Base-by-base conservation (phyloP, 768 basidiomycete genomes). In the Amanita rimosa region DNA sequence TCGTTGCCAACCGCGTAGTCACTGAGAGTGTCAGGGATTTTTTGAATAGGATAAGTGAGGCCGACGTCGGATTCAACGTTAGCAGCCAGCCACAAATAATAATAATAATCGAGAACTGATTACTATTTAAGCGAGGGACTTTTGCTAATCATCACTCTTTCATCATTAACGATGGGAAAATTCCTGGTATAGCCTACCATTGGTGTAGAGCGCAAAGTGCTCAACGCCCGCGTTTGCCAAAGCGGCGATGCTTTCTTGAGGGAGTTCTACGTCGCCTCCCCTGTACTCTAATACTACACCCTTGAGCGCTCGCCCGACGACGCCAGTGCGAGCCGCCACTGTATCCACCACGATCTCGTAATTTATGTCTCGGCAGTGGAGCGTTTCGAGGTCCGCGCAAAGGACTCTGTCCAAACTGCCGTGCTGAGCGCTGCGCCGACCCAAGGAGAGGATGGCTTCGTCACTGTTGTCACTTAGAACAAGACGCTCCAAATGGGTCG, bases 221-320 rank as follows among this genome's bases (percentile, higher is more conserved):
- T 16, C 41, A 43, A 43, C 26, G 7, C 14, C 26, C 7, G 26
- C 41, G 13, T 27, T 16, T 8, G 11, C 2, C 26, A 43, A 43
- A 27, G n/a, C 27, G 13, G 41, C 27, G 10, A 27, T 10, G 19
- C 8, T 43, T 7, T 74, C 59, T 76, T 72, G 55, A 84, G 88
- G 70, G 82, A 74, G 53, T 81, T 24, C 24, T 8, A 35, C 9
- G 10, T 45, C 44, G 2, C 6, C 29, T 16, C 29, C 31, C 5
- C 26, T 35, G 34, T 45, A 45, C 83, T 3, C 85, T 11, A 80
- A 86, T 46, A 84, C 75, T 54, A 40, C 71, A 61, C 4, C 37
- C 16, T 14, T 34, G 6, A 46, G 27, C 31, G 35, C 36, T 26
- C 33, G 27, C 13, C 13, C 24, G n/a, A 38, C 24, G 19, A 13